Base-by-base conservation (phyloP, 73 alveolate genomes). In the Paramecium primaurelia region DNA sequence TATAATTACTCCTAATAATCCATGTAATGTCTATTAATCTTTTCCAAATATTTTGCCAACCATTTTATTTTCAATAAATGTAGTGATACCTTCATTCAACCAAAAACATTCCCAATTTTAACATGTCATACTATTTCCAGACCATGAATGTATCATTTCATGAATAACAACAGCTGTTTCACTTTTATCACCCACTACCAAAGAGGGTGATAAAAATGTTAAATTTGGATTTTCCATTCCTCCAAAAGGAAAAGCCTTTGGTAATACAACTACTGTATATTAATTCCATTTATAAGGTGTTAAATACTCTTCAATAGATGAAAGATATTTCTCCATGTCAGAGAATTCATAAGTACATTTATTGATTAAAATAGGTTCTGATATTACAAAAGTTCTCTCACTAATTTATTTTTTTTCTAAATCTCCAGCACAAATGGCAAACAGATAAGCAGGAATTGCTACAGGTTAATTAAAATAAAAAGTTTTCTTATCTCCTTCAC, bases 221-320 rank as follows among this genome's bases (percentile, higher is more conserved):
- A 98, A 94, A 80, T 96, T 97, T 14, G 99, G 99, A 94, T 98
- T 98, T 86, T 98, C 99, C 99, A 98, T 98, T 28, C 99, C 99
- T 3, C 99, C 99, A 90, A 86, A 96, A 18, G 99, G 99, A 95
- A 98, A 98, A 16, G 99, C 96, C 59, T 98, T 97, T 14, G 99
- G 99, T 28, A 98, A 92, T 30, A 98, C 98, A 16, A 98, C 96
- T 18, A 97, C 95, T 37, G 96, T 97, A 92, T 96, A 98, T 54
- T 89, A 84, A 59, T 98, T 97, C 99, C 99, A 98, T 32, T 90
- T 97, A 92, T 99, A 99, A 30, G 98, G 98, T 69, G 98, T 96
- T 32, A 97, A 88, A 93, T 92, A 95, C 77, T 97, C 69, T 94
- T 98, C 99, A 1, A 98, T 98, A 34, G 95, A 92, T 68, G 75